Evolutionary conservation across 2,329 filamentous ascomycete genomes (phyloP), one percentile per base, ranked within the genome.

Genomic region (Fusarium vanettenii): DNA sequence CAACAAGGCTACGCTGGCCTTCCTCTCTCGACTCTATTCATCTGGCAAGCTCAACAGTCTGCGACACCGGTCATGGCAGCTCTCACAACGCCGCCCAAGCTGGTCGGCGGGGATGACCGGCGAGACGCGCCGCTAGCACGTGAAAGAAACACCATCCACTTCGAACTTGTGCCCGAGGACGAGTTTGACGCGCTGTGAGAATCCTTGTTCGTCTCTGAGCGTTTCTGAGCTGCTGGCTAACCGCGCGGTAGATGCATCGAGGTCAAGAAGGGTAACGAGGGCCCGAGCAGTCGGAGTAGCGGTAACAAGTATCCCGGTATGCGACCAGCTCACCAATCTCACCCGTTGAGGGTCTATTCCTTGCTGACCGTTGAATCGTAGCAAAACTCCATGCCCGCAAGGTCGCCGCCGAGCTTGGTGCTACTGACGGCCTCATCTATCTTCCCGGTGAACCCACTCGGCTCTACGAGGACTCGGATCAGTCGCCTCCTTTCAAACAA

Each of bases 391-490:
- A 91, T 76, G 89, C 88, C n/a, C 84, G 85, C 69, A 90, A 89
- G 77, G 89, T 91, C 18, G 88, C 85, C 48, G 82, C 84, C 27
- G 85, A 89, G 76, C 85, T 91, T 16, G 85, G 83, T 11, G 84
- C 85, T 56, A 79, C 82, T 31, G 81, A 86, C 72, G 89, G 89
- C 67, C 82, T 91, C 78, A 84, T 91, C 77, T 91, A 87, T 77
- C 83, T 91, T 18, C 87, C 87, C 1, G 89, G 89, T 25, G 85
- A 89, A 75, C 81, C 85, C 3, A 86, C 87, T 31, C 81, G 81
- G 20, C 82, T 83, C n/a, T 90, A 87, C 74, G 89, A 90, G 76
- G 88, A 91, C 81, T 91, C 89, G 10, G 89, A 91, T 74, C 87
- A 88, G 81, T 86, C 86, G 0, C 87, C 86, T 25, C 81, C 83